phyloP scores from a whole-genome alignment of 805 yeast genomes.

The Candida lessepsii region DNA sequence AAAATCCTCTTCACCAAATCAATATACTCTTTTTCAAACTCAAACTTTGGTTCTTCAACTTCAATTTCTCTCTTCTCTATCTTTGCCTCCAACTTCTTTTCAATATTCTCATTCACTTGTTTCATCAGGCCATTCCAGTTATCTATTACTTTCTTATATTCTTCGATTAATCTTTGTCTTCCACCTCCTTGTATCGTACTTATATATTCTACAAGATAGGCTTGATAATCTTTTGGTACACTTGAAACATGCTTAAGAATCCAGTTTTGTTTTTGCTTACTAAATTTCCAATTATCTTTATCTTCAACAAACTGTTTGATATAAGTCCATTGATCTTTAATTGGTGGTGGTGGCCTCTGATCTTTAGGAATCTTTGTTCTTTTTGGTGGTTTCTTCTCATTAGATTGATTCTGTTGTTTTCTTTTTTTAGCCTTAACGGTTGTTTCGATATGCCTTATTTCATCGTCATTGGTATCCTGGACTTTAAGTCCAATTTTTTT shows the following conservation, averaged over 20 bases:
- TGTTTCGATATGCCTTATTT: slow-evolving; percentile 44
- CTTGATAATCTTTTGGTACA: slow-evolving; percentile 54
- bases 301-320: slow-evolving; percentile 58
- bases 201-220: slow-evolving; percentile 50
- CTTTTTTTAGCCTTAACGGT: slow-evolving; percentile 31
- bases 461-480: slow-evolving; percentile 43
- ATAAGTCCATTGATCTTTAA: slow-evolving; percentile 70
- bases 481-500: slow-evolving; percentile 71
- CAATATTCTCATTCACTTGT: slow-evolving; percentile 40
- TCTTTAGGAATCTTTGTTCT: slow-evolving; percentile 65
- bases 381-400: slow-evolving; percentile 60
- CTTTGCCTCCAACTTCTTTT: slow-evolving; percentile 32
- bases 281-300: slow-evolving; percentile 71
- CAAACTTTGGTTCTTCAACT: slow-evolving; percentile 17
- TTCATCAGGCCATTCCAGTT: slow-evolving; percentile 56
- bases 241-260: slow-evolving; percentile 57
- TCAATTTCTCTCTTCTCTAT: slow-evolving; percentile 19
- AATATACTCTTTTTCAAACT: slow-evolving; percentile 32
- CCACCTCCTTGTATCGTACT: slow-evolving; percentile 71
- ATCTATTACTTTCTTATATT: slow-evolving; percentile 45
- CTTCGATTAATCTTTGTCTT: slow-evolving; percentile 52
- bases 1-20: slow-evolving; percentile 29
- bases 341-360: slow-evolving; percentile 71
- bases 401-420: slow-evolving; percentile 1
- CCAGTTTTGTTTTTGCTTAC: slow-evolving; percentile 88